A percentile compares a stretch with the other conserved stretches of the same genome.
Evolutionary conservation across 441 rosid species (phyloP).

Genomic region (Erysimum pusillum): DNA sequence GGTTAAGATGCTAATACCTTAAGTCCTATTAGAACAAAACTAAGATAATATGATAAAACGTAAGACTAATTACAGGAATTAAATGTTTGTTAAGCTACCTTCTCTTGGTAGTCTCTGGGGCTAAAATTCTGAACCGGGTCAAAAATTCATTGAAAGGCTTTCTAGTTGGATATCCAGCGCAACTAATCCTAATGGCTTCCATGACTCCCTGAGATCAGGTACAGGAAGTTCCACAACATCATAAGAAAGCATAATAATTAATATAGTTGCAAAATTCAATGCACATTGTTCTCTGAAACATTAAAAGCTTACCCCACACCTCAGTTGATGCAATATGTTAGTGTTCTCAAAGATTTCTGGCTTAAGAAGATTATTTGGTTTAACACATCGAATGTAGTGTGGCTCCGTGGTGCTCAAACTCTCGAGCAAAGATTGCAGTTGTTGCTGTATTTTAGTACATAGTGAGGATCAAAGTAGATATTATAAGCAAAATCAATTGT

Average conservation of each 20-base stretch:
- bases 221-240: slow-evolving; percentile 20
- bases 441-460: slow-evolving; percentile 70
- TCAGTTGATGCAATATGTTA: slow-evolving; percentile 88
- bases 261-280: slow-evolving; percentile 34
- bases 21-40: no score
- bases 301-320: slow-evolving; percentile 91
- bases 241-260: no score
- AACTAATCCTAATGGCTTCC: slow-evolving; percentile 99
- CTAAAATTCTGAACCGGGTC: slow-evolving; percentile 72
- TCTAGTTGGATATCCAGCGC: slow-evolving; percentile 98
- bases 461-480: slow-evolving; percentile 32
- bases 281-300: slow-evolving; percentile 44
- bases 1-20: no score
- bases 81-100: no score
- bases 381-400: slow-evolving; percentile 90
- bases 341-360: slow-evolving; percentile 84
- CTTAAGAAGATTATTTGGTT: slow-evolving; percentile 94
- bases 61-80: no score
- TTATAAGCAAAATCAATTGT: slow-evolving; percentile 28
- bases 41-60: no score
- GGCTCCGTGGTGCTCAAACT: slow-evolving; percentile 93
- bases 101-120: slow-evolving; percentile 59
- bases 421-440: slow-evolving; percentile 95
- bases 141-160: slow-evolving; percentile 79
- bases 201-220: slow-evolving; percentile 84